These are phyloP conservation scores for Coniella lustricola DNA, from an alignment of 2,329 filamentous ascomycete species.

Conservation along the genomic window DNA sequence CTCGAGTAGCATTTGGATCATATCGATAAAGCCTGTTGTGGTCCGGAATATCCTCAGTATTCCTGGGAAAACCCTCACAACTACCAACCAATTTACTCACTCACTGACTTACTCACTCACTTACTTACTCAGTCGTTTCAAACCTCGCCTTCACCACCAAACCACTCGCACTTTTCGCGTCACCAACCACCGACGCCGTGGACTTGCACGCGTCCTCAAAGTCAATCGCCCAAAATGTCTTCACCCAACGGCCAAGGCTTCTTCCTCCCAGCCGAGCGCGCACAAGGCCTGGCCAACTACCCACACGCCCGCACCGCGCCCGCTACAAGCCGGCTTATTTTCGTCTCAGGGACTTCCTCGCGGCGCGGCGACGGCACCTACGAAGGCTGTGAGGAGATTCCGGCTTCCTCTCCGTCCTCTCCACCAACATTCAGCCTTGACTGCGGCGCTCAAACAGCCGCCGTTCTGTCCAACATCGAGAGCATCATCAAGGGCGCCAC, in stretches of 20 bases:
- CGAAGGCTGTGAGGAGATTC: conserved; percentile 23
- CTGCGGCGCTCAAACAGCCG: conserved; percentile 26
- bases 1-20: too few relatives aligned
- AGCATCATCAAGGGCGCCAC: conserved; percentile 25
- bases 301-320: conserved; percentile 26
- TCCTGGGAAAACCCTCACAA: too few relatives aligned
- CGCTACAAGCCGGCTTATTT: conserved; percentile 21
- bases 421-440: conserved; percentile 20
- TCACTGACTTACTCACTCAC: too few relatives aligned
- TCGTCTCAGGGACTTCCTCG: conserved; percentile 28
- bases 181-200: too few relatives aligned
- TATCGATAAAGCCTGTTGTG: too few relatives aligned
- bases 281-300: conserved; percentile 29
- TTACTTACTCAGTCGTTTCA: too few relatives aligned
- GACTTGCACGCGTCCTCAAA: too few relatives aligned
- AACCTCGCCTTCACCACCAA: not conserved
- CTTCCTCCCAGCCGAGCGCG: conserved; percentile 24
- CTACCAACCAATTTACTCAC: too few relatives aligned
- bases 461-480: conserved; percentile 27
- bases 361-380: conserved; percentile 27
- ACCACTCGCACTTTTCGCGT: too few relatives aligned
- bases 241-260: conserved; percentile 24
- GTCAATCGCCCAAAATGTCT: conserved; percentile 3
- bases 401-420: conserved; percentile 5
- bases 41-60: not conserved